Base-by-base conservation (phyloP, 345 rosid genomes). In the Lumnitzera racemosa region DNA sequence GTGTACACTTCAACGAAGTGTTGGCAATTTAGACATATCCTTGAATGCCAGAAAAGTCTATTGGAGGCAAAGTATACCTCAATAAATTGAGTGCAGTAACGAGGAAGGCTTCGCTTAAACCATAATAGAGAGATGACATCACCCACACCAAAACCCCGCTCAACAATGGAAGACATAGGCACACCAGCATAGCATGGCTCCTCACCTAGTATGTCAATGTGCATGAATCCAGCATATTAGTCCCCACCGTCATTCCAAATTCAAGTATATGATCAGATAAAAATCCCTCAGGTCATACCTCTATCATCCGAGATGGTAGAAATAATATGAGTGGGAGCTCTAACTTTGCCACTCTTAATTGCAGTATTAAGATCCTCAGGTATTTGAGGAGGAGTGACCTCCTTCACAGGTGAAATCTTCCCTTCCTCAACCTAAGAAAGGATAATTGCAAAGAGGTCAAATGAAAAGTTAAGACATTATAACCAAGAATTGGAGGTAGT, bases 151-250 rank as follows among this genome's bases (percentile, higher is more conserved):
- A 67, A 81, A 56, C 97, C 97, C 68, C 68, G 86, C 70, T 94
- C 99, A 65, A 94, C 71, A 68, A 94, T 94, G 48, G 91, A 87
- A 59, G 99, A 90, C 97, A 92, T 92, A 14, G 97, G 98, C 58
- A 92, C 94, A 72, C 99, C 99, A 67, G 89, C 95, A 67, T 90
- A 94, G 83, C 96, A 86, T 49, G 99, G 99, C 75, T 94, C 99
- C 72, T 94, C 97, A 51, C 99, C 99, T 94, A 68, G 4, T 36
- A 36, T 36, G 43, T 9, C 43, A 36, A 36, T 36, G 10, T 36
- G 7, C 43, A 36, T 36, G 43, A 36, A 36, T 36, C 7, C 9
- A 36, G 43, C 43, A 36, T 3, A 36, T 36, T 5, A 36, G 43
- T 27, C 31, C 31, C 3, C 43, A 7, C 43, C 7, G 43, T 9